Base-by-base conservation (phyloP, 768 basidiomycete species). In the Harrya chromipes region DNA sequence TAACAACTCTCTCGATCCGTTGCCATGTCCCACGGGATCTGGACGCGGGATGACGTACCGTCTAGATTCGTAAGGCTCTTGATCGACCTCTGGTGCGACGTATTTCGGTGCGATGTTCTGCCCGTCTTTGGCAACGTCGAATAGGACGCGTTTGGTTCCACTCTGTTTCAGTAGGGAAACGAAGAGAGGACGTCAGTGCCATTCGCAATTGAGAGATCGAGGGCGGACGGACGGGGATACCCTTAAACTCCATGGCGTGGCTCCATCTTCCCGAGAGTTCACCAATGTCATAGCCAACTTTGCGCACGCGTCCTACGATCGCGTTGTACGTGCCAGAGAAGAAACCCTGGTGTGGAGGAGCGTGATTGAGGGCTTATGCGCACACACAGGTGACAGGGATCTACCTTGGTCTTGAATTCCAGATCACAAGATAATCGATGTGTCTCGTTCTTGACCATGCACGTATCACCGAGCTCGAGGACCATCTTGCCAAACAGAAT, bases 301-400 rank as follows among this genome's bases (percentile, higher is more conserved):
- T 78, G 55, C 85, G 85, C 58, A 97, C 77, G 56, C 83, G 82
- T 10, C 97, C 97, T 6, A 82, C 68, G 50, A 99, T 80, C 33
- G 86, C 84, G 65, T 99, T 98, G 74, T 98, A 95, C 47, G 89
- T 87, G 20, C 97, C 97, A 1, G 93, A 94, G 71, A 97, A 97
- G 78, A 95, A 97, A 17, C 95, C 95, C 90, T 90, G 61, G 14
- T 17, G 13, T 14, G 16, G 35, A 29, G 29, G 45, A 19, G 27
- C 27, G 8, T 3, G 12, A 27, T 14, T 33, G 33, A 33, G 33
- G 4, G 11, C 6, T 2, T 31, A 33, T 33, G 14, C 29, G 29
- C 14, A 23, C 17, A 16, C 33, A 23, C 26, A 17, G 21, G 27
- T 40, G 21, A 14, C 29, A 10, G 6, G 17, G 20, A 1, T 10